Evolutionary conservation across 2,329 filamentous ascomycete species (phyloP), one percentile per base, ranked within the genome.

Genomic region (Aspergillus felis): DNA sequence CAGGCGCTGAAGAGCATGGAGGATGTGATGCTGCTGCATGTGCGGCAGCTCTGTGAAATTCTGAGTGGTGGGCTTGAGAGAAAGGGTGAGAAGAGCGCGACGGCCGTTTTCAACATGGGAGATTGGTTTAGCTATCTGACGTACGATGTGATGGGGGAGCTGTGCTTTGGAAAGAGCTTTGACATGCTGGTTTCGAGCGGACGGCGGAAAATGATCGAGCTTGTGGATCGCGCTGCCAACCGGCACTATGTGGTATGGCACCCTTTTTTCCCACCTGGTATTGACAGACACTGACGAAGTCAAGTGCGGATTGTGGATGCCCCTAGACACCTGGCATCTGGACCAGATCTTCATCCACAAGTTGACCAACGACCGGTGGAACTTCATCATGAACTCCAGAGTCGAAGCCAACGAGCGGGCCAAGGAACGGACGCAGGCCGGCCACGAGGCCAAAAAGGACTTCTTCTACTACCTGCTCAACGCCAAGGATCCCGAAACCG

Each of bases 391-490:
- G 53, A 90, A 90, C 74, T 88, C 85, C 71, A 85, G 87, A 51
- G 77, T 79, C 2, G 87, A 90, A 72, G 81, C 89, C 44, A 81
- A 81, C 14, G 84, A 89, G 66, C 82, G 87, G 25, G 88, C 86
- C 51, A 84, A 85, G 55, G 73, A 76, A 55, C 70, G 73, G 24
- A 63, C 72, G 59, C 76, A 87, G 27, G 86, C 86, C 28, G 84
- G 85, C 62, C 84, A 83, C 62, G 86, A 82, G 50, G 86, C 85
- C 65, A 86, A 87, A 35, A 85, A 87, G 56, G 88, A 91, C 69
- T 90, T 91, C 77, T 90, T 91, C 76, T 87, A 89, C 73, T 86
- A 90, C 71, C 81, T 91, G 10, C 81, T 91, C 58, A 87, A 86
- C 67, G 87, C 88, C 7, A 83, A 83, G 42, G 88, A 91, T 63